Percentiles rank a stretch among this genome's conserved stretches.
These are phyloP conservation scores for Dactylellina parvicollis DNA, from an alignment of 2,329 filamentous ascomycete species.

Conservation along the genomic window DNA sequence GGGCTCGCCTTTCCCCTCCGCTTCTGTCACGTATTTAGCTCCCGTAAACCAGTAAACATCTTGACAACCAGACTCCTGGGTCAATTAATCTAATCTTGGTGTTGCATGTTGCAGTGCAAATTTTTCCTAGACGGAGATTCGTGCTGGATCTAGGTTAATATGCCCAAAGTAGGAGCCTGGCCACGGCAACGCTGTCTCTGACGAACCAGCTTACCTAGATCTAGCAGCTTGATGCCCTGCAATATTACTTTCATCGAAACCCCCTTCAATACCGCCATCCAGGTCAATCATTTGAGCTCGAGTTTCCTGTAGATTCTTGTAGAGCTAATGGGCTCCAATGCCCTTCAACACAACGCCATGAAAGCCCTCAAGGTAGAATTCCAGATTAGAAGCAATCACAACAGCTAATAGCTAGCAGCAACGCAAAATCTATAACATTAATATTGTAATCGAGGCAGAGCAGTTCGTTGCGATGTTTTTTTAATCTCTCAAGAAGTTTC, in stretches of 20 bases:
- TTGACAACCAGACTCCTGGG: slow-evolving; percentile 46
- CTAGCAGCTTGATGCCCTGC: slow-evolving; percentile 17
- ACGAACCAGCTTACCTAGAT: slow-evolving; percentile 12
- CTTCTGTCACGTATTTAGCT: slow-evolving; percentile 38
- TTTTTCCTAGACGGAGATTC: slow-evolving; percentile 29
- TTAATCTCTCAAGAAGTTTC: neutral
- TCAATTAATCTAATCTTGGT: slow-evolving; percentile 26
- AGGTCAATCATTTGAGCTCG: neutral
- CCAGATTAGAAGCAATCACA: neutral
- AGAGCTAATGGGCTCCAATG: neutral
- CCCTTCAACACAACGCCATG: slow-evolving; percentile 1
- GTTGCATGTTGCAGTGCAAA: slow-evolving; percentile 42
- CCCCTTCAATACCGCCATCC: neutral
- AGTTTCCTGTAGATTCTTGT: too few species aligned
- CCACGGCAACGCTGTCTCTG: slow-evolving; percentile 12
- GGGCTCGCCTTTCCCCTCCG: slow-evolving; percentile 32
- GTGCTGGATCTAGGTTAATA: slow-evolving; percentile 7
- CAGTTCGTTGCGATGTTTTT: neutral
- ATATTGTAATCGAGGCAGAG: too few species aligned
- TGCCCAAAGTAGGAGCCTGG: slow-evolving; percentile 31
- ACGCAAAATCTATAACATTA: too few species aligned
- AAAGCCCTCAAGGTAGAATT: too few species aligned
- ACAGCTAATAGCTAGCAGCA: slow-evolving; percentile 9
- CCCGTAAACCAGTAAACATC: slow-evolving; percentile 35
- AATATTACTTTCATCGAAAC: neutral